Evolutionary conservation across 2,329 filamentous ascomycete genomes (phyloP), one percentile per base, ranked within the genome.

Genomic region (Graphilbum sp.): DNA sequence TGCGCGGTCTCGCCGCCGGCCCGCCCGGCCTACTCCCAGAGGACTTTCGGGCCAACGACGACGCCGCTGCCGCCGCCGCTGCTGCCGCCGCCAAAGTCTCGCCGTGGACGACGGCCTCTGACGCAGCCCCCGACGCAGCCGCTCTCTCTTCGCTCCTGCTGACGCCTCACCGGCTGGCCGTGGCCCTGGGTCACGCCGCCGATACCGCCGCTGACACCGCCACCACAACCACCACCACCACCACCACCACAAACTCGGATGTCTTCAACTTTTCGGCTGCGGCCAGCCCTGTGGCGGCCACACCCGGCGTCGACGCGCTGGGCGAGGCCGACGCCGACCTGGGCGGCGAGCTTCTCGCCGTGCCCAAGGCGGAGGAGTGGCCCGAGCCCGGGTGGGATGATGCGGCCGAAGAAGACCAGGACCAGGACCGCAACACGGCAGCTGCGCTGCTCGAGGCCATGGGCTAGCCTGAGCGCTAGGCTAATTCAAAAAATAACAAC

Each of bases 181-280:
- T 64, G 48, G 58, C 59, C 3, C 56, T 64, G 51, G 59, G 62
- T 35, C 50, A 62, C 16, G 59, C 57, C 19, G 52, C 64, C 36
- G n/a, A n/a, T n/a, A n/a, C n/a, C n/a, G n/a, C n/a, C n/a, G n/a
- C n/a, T n/a, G n/a, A n/a, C 36, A 39, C 12, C 37, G 40, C 12
- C 27, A 34, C 33, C 30, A 25, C 25, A 25, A 35, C n/a, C n/a
- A 6, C 36, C 36, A 39, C 12, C 37, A 40, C 12, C 27, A 34
- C 33, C 30, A 25, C 25, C 29, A 35, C n/a, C n/a, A 6, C 43
- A 13, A 46, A 53, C 2, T 46, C 58, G 12, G 53, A 52, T 6
- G 53, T 54, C 5, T 59, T 59, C 31, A 46, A 49, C 5, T 41
- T 55, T 15, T 29, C 27, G 42, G 52, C 2, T 48, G 52, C 17